These are phyloP conservation scores for Platanthera guangdongensis DNA, from an alignment of 106 monocot species.

Conservation along the genomic window DNA sequence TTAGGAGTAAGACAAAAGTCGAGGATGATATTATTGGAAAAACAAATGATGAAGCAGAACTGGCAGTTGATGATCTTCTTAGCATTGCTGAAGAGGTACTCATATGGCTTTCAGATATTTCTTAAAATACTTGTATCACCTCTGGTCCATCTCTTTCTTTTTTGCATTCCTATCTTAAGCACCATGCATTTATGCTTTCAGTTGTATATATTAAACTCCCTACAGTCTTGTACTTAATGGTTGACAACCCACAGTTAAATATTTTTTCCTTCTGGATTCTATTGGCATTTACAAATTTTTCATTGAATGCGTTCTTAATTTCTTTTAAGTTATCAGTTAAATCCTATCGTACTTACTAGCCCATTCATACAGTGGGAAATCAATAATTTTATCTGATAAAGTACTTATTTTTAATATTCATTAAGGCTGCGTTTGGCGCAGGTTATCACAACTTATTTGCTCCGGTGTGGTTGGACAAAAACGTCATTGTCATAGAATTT, in stretches of 20 bases:
- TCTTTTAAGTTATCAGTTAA: background rate
- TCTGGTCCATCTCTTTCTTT: background rate
- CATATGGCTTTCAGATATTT: background rate
- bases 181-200: background rate
- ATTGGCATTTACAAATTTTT: background rate
- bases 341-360: too few species aligned
- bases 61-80: slow-evolving; percentile 60
- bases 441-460: too few species aligned
- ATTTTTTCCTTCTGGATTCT: background rate
- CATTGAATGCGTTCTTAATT: background rate
- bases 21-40: slow-evolving; percentile 11
- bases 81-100: slow-evolving; percentile 70
- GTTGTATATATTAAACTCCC: background rate
- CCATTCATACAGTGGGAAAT: too few species aligned
- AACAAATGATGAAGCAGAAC: slow-evolving; percentile 32
- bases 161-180: background rate
- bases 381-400: too few species aligned
- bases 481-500: too few species aligned
- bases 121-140: background rate
- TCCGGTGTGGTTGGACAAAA: too few species aligned
- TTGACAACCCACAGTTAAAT: background rate
- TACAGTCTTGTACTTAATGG: background rate
- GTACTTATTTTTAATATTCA: too few species aligned
- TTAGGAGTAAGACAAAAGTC: slow-evolving; percentile 6
- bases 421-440: too few species aligned